Conservation (phyloP, 805 yeast species). For the Cyberlindnera veronae region DNA sequence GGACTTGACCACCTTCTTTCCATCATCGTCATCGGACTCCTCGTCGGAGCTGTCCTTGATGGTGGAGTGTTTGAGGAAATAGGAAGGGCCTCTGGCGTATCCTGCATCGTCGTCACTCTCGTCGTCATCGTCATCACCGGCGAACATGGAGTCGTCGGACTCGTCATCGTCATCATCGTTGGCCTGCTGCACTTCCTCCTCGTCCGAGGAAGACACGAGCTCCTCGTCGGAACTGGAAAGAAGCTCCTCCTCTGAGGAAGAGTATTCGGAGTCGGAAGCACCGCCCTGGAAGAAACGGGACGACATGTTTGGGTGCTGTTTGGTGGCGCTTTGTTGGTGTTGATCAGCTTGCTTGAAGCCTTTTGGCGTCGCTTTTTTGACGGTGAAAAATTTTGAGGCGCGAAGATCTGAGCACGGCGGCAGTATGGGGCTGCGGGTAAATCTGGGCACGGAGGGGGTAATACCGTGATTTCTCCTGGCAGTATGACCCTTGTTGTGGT, state of each 20-base stretch:
- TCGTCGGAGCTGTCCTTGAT: conserved; percentile 36
- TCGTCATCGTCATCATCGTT: conserved; percentile 26
- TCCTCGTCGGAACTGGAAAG: conserved; percentile 39
- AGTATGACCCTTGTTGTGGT: neutral
- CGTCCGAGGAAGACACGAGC: conserved; percentile 29
- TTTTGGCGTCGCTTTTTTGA: conserved; percentile 21
- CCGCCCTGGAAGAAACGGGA: conserved; percentile 73
- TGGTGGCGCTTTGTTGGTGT: neutral
- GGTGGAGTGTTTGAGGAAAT: conserved; percentile 39
- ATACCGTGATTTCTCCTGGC: neutral
- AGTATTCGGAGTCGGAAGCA: conserved; percentile 41
- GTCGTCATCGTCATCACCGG: conserved; percentile 33
- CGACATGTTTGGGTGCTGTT: conserved; percentile 52
- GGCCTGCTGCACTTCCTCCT: too few relatives aligned
- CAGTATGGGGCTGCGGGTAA: too few relatives aligned
- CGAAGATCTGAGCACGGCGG: conserved; percentile 12
- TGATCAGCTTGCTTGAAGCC: neutral
- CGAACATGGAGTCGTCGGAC: conserved; percentile 30
- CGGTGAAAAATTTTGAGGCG: conserved; percentile 16
- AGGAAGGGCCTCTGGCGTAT: conserved; percentile 41
- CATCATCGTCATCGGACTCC: conserved; percentile 61
- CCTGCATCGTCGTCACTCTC: conserved; percentile 38
- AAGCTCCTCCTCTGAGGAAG: conserved; percentile 43
- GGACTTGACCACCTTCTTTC: conserved; percentile 82
- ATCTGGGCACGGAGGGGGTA: conserved; percentile 7